These are phyloP conservation scores for Flagelloscypha sp. DNA, from an alignment of 768 basidiomycete genomes.

Conservation along the genomic window DNA sequence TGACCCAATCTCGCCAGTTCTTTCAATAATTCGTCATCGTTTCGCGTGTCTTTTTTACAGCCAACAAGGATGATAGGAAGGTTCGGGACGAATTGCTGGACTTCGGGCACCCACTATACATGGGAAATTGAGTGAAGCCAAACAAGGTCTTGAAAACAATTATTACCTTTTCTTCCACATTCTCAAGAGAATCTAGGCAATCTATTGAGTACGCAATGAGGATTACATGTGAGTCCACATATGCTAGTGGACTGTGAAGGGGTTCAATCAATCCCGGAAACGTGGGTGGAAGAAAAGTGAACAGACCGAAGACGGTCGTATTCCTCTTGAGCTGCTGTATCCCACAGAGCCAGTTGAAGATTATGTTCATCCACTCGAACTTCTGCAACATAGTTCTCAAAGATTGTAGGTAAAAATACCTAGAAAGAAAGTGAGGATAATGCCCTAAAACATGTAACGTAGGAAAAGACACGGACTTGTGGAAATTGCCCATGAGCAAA, in stretches of 20 bases:
- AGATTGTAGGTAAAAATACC: constrained; percentile 85
- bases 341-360: constrained; percentile 95
- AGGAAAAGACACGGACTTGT: constrained; percentile 5
- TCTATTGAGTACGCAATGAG: constrained; percentile 93
- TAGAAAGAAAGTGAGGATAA: too few relatives aligned
- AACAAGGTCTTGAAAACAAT: constrained; percentile 1
- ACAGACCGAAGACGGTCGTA: constrained; percentile 76
- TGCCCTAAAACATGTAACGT: too few relatives aligned
- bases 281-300: constrained; percentile 75
- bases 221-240: constrained; percentile 85
- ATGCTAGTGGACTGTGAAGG: constrained; percentile 76
- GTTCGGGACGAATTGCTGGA: constrained; percentile 93
- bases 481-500: constrained; percentile 74
- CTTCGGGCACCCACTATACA: constrained; percentile 92
- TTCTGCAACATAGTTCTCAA: constrained; percentile 78
- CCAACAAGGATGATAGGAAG: constrained; percentile 96
- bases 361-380: constrained; percentile 78
- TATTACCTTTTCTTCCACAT: constrained; percentile 81
- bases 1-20: constrained; percentile 92
- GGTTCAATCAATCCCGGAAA: too few relatives aligned
- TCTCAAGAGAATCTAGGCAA: constrained; percentile 84
- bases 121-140: constrained; percentile 2
- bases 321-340: constrained; percentile 81
- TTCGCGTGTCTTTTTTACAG: constrained; percentile 97
- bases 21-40: constrained; percentile 87